phyloP scores from a whole-genome alignment of 2,329 filamentous ascomycete genomes.

The Ceratocystis eucalypticola region DNA sequence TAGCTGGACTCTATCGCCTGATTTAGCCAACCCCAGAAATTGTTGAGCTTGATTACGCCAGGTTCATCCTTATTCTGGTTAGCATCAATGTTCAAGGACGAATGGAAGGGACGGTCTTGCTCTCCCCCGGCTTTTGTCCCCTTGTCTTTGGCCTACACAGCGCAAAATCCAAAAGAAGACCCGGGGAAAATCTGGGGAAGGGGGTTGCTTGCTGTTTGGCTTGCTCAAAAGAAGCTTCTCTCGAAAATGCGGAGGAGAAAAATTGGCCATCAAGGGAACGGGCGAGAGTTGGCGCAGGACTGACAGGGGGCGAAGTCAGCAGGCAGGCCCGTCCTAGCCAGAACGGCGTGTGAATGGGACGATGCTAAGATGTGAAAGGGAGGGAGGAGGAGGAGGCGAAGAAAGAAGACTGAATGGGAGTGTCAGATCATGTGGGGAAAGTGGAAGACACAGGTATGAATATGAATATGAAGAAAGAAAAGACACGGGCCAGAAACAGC shows the following conservation, averaged over 20 bases:
- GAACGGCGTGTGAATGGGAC: not conserved
- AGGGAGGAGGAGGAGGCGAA: not conserved
- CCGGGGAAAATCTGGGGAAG: not conserved
- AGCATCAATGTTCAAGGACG: not conserved
- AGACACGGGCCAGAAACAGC: not conserved
- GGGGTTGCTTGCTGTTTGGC: not conserved
- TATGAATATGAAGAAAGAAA: not conserved
- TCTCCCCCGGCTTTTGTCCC: not conserved
- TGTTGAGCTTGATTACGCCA: not conserved
- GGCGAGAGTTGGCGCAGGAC: not conserved
- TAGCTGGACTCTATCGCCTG: not conserved
- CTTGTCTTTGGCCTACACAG: not conserved
- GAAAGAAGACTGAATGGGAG: not conserved
- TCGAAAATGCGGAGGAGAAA: slow-evolving; percentile 5
- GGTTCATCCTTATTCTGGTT: not conserved
- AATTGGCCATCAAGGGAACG: not conserved
- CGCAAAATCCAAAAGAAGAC: not conserved
- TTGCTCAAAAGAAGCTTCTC: not conserved
- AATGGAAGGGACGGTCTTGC: not conserved
- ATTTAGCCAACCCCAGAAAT: not conserved
- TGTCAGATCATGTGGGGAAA: not conserved
- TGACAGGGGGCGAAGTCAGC: not conserved
- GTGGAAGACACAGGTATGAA: not conserved
- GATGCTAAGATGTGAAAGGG: not conserved
- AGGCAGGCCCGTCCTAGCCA: too few species aligned